These are phyloP conservation scores for Centrapalus pauciflorus DNA, from an alignment of 129 eudicot species.

Conservation along the genomic window DNA sequence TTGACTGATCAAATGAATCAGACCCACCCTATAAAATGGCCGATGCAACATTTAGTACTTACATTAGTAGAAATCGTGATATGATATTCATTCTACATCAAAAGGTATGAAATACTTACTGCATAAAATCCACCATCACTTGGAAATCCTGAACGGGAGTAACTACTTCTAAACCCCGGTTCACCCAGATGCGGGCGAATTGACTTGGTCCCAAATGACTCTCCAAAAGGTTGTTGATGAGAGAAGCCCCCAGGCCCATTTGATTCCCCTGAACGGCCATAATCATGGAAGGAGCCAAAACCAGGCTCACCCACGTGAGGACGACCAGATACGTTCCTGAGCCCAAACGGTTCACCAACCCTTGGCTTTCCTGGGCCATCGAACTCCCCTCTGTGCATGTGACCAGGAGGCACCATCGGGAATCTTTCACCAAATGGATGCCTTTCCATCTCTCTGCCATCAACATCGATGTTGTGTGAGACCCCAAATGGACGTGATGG, in stretches of 20 bases:
- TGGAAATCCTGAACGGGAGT: slow-evolving; percentile 43
- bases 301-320: slow-evolving; percentile 47
- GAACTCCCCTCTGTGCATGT: slow-evolving; percentile 52
- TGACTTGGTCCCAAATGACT: slow-evolving; percentile 37
- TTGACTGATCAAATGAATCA: slow-evolving; percentile 59
- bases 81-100: slow-evolving; percentile 2
- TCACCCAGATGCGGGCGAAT: slow-evolving; percentile 62
- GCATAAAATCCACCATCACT: slow-evolving; percentile 52
- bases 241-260: slow-evolving; percentile 46
- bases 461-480: slow-evolving; percentile 37
- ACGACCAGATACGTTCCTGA: slow-evolving; percentile 39
- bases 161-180: slow-evolving; percentile 69
- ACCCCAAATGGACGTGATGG: slow-evolving; percentile 53
- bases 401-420: slow-evolving; percentile 47
- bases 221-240: slow-evolving; percentile 47
- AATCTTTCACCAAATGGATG: slow-evolving; percentile 55
- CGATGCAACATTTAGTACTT: slow-evolving; percentile 5
- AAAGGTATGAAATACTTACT: slow-evolving; percentile 39
- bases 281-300: slow-evolving; percentile 44
- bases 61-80: slow-evolving; percentile 3
- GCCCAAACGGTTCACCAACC: slow-evolving; percentile 47
- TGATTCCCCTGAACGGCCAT: slow-evolving; percentile 46
- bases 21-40: slow-evolving; percentile 50
- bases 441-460: slow-evolving; percentile 51
- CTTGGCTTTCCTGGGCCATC: slow-evolving; percentile 51